phyloP scores from a whole-genome alignment of 2,329 filamentous ascomycete species.

The Trichophyton equinum region DNA sequence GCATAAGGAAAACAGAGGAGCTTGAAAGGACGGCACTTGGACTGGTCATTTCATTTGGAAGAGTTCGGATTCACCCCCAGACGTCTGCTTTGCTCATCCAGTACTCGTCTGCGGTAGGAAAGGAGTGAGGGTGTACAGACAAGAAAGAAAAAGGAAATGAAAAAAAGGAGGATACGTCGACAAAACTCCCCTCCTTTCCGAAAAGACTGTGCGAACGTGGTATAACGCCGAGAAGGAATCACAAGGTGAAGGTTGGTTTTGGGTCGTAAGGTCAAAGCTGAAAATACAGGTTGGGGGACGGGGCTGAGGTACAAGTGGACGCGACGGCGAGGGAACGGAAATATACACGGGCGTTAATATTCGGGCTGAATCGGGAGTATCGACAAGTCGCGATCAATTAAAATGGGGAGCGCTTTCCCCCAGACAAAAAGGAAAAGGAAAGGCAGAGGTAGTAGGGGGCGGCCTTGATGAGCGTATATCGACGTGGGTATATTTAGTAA shows the following conservation, averaged over 20 bases:
- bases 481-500: slow-evolving; percentile 7
- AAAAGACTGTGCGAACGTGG: neutral
- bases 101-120: neutral
- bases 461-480: neutral
- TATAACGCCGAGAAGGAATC: slow-evolving; percentile 1
- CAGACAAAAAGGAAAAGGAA: neutral
- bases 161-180: neutral
- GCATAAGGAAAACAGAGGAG: neutral
- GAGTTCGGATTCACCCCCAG: neutral
- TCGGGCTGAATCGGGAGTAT: neutral
- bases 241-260: neutral
- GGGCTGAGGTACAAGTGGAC: neutral
- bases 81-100: neutral
- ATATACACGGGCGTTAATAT: slow-evolving; percentile 2
- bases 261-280: neutral
- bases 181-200: neutral
- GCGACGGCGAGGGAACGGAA: neutral
- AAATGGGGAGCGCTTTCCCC: neutral
- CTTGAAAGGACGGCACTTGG: neutral
- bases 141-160: neutral
- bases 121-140: neutral
- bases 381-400: slow-evolving; percentile 1
- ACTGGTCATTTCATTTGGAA: neutral
- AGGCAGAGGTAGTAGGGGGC: neutral
- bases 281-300: neutral